Base-by-base conservation (phyloP, 805 yeast species). In the Metschnikowia vanudenii region DNA sequence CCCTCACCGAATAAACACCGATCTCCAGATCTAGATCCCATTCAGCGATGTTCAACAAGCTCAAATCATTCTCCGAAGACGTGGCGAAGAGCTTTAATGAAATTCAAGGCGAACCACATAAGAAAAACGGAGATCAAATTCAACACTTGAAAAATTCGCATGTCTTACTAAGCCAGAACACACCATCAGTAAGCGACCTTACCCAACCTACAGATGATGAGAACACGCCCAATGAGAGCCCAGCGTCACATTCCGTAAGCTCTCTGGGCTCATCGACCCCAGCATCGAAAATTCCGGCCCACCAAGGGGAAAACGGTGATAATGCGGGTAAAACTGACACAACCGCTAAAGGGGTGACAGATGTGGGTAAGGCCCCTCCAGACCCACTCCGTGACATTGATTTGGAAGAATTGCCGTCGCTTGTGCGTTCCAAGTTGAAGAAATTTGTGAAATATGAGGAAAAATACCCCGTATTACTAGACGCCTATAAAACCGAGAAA, bases 361-460 rank as follows among this genome's bases (percentile, higher is more conserved):
- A 19, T 16, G 13, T 19, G 34, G 28, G 36, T 4, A 13, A 6
- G 2, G 18, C 35, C 11, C 18, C 49, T 28, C 44, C 41, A 3
- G 48, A 45, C 7, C 56, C 59, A 18, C 49, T 54, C 22, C 47
- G 43, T 14, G 53, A 47, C 39, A 65, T 64, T 1, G 61, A 67
- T 34, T 43, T 75, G 6, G 68, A 69, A n/a, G 74, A 73, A 2
- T 60, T 85, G 29, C 80, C 88, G 0, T 75, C 77, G 2, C 80
- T 77, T 4, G 65, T 89, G 14, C 76, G 78, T 49, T 66, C 81
- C 5, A 85, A 84, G 57, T 65, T 90, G 63, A 76, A 76, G 46
- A 91, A 88, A 68, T 88, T 86, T 59, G 80, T 76, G 46, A 90
- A 89, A 62, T 92, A 91, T 63, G 98, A 92, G 63, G 85, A 85